Percentiles rank a stretch among this genome's conserved stretches.
Evolutionary conservation across 2,329 filamentous ascomycete species (phyloP).

Genomic region (Colletotrichum acutatum): DNA sequence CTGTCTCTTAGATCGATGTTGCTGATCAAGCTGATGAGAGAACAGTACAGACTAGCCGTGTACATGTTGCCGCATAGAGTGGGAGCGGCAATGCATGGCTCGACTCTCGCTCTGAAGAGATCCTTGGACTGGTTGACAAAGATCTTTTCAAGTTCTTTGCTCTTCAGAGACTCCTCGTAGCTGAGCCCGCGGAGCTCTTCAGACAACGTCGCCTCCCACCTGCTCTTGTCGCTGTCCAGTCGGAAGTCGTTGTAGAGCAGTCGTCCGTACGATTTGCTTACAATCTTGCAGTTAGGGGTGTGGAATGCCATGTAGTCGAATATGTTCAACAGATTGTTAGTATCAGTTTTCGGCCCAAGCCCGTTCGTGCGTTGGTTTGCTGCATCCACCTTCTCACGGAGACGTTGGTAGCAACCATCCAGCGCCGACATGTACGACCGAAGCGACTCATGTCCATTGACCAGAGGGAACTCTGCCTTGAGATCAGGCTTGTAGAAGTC

Average conservation of each 20-base stretch:
- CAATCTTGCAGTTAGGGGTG: constrained; percentile 19
- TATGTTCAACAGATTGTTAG: constrained; percentile 70
- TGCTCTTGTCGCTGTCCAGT: not conserved
- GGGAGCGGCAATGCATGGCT: constrained; percentile 9
- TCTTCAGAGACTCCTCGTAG: constrained; percentile 6
- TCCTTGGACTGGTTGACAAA: not conserved
- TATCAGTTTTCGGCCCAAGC: not conserved
- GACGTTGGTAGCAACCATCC: constrained; percentile 81
- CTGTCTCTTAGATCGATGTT: constrained; percentile 50
- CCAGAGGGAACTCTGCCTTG: constrained; percentile 86
- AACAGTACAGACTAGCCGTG: constrained; percentile 67
- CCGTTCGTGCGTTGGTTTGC: constrained; percentile 60
- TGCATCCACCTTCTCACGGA: constrained; percentile 68
- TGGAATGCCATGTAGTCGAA: constrained; percentile 77
- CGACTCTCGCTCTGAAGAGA: not conserved
- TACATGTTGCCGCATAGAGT: constrained; percentile 56
- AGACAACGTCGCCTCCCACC: no score
- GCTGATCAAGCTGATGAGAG: constrained; percentile 63
- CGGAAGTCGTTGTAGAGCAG: constrained; percentile 11
- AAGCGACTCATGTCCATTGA: constrained; percentile 85
- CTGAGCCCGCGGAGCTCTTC: not conserved
- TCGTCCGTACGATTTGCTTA: constrained; percentile 15
- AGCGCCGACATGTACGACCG: constrained; percentile 85
- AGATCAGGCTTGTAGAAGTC: constrained; percentile 93
- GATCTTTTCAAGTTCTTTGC: constrained; percentile 11